Percentiles rank a stretch among this genome's conserved stretches.
These are phyloP conservation scores for Trichosporon asahii DNA, from an alignment of 1,284 basidiomycete genomes.

Conservation along the genomic window DNA sequence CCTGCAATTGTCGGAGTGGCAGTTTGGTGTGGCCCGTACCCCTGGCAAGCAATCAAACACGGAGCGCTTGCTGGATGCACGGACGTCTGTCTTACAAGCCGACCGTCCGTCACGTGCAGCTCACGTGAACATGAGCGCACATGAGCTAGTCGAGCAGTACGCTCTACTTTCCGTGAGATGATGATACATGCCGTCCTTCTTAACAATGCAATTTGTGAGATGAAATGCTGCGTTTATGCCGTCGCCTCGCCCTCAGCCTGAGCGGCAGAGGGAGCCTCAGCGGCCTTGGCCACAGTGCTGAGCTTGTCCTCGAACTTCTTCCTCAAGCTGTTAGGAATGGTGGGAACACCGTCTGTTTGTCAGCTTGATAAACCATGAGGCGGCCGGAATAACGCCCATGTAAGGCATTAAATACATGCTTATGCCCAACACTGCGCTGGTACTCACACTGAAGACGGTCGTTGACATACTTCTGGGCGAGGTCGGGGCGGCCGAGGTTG, in stretches of 20 bases:
- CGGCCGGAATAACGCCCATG: not conserved
- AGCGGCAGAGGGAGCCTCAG: not conserved
- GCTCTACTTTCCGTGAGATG: not conserved
- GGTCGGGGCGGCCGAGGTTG: conserved; percentile 24
- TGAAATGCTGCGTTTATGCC: not conserved
- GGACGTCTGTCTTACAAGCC: not conserved
- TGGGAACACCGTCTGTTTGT: not conserved
- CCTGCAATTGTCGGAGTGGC: conserved; percentile 1
- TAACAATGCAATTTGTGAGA: conserved; percentile 3
- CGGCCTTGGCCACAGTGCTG: not conserved
- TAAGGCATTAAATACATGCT: not conserved
- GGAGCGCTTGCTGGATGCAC: not conserved
- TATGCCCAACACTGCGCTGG: not conserved
- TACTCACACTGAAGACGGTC: conserved; percentile 24
- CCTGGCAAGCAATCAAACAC: not conserved
- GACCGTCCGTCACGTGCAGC: no score
- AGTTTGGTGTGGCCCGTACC: not conserved
- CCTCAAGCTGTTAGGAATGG: not conserved
- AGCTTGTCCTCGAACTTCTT: conserved; percentile 7
- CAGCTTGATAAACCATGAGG: not conserved
- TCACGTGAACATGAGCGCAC: not conserved
- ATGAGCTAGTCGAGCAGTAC: not conserved
- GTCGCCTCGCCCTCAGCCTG: conserved; percentile 4
- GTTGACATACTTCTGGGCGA: conserved; percentile 19
- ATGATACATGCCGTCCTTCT: conserved; percentile 1